phyloP scores from a whole-genome alignment of 2,329 filamentous ascomycete species.

The Aspergillus ruber region DNA sequence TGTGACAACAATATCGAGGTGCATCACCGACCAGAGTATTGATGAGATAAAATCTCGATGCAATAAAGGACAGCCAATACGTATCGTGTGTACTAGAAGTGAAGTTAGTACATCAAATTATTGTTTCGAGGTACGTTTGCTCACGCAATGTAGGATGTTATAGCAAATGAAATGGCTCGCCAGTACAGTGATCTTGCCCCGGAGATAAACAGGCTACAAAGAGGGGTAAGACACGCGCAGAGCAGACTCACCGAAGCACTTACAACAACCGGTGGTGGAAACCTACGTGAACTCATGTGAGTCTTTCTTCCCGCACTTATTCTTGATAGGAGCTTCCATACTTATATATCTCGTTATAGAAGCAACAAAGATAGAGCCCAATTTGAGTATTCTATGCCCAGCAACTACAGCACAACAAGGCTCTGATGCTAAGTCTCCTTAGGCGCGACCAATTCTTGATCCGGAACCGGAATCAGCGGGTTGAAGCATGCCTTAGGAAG shows the following conservation, averaged over 20 bases:
- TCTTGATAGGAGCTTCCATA: neutral
- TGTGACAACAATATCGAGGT: slow-evolving; percentile 14
- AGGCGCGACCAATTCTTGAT: slow-evolving; percentile 3
- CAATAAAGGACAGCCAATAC: slow-evolving; percentile 3
- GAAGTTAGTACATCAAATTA: slow-evolving; percentile 4
- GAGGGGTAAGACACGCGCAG: neutral
- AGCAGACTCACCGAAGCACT: neutral
- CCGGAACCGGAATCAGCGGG: neutral
- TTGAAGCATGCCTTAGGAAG: neutral
- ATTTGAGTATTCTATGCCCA: neutral
- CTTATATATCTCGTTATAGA: neutral
- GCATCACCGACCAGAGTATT: slow-evolving; percentile 12
- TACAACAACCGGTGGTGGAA: neutral
- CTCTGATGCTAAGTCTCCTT: neutral
- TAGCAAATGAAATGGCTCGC: slow-evolving; percentile 7
- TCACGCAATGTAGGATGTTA: slow-evolving; percentile 3
- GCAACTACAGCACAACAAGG: neutral
- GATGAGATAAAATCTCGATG: slow-evolving; percentile 7
- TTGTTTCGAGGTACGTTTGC: neutral
- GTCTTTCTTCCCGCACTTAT: neutral
- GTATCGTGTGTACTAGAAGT: slow-evolving; percentile 15
- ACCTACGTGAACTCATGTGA: slow-evolving; percentile 4
- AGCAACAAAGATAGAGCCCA: neutral
- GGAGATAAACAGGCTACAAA: neutral
- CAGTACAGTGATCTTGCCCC: neutral